phyloP scores from a whole-genome alignment of 768 basidiomycete genomes.

The Psilocybe cubensis region DNA sequence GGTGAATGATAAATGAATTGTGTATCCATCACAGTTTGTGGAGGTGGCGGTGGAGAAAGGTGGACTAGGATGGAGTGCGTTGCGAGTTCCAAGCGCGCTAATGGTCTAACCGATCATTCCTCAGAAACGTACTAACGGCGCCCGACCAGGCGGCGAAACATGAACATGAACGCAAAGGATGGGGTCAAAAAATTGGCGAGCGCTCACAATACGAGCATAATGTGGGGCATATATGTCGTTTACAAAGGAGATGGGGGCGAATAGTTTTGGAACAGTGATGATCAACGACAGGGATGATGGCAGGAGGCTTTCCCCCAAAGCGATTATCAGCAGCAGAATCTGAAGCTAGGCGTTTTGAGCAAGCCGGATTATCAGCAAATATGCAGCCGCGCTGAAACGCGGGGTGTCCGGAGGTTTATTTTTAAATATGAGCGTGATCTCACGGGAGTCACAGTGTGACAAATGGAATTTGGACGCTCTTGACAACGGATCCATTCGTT shows the following conservation, averaged over 20 bases:
- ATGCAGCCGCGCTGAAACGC: conserved; percentile 14
- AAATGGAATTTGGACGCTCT: not conserved
- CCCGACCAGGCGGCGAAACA: too few relatives aligned
- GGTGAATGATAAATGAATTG: too few relatives aligned
- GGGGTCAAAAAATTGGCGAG: too few relatives aligned
- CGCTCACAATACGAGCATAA: too few relatives aligned
- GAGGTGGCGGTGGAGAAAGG: not conserved
- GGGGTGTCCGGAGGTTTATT: not conserved
- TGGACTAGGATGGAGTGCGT: not conserved
- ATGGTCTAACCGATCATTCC: not conserved
- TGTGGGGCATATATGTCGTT: too few relatives aligned
- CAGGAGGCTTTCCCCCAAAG: too few relatives aligned
- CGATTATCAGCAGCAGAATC: too few relatives aligned
- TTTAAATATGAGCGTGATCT: conserved; percentile 1
- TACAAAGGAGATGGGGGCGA: not conserved
- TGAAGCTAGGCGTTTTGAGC: not conserved
- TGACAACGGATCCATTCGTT: conserved; percentile 10
- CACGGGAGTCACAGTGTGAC: conserved; percentile 9
- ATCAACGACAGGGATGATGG: conserved; percentile 4
- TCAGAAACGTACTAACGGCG: not conserved
- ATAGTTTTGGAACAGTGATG: not conserved
- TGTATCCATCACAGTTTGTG: too few relatives aligned
- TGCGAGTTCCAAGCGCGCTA: not conserved
- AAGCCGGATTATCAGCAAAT: not conserved
- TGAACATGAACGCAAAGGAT: too few relatives aligned